A percentile compares a stretch with the other conserved stretches of the same genome.
Conservation (phyloP, 257 asterid genomes). For the Sherardia arvensis region DNA sequence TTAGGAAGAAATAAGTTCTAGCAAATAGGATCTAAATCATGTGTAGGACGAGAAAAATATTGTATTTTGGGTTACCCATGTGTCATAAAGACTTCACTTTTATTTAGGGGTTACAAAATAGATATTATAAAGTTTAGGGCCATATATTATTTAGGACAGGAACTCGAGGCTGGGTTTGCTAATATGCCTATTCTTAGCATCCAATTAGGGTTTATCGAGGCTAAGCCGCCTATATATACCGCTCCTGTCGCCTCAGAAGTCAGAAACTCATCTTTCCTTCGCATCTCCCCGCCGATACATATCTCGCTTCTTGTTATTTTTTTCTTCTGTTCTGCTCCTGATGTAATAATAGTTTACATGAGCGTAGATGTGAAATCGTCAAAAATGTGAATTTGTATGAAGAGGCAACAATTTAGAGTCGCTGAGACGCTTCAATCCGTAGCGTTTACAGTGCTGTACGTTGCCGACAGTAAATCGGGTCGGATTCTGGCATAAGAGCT, state of each 20-base stretch:
- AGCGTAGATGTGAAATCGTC: no score
- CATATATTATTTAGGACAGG: no score
- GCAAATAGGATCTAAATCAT: no score
- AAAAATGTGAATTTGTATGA: neutral
- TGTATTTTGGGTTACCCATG: no score
- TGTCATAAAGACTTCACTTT: no score
- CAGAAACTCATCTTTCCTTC: no score
- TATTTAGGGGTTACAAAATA: no score
- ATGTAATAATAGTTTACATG: no score
- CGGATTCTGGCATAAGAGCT: slow-evolving; percentile 17
- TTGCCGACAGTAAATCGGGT: slow-evolving; percentile 18
- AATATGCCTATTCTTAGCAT: neutral
- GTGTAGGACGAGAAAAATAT: no score
- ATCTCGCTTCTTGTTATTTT: neutral
- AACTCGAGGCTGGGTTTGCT: neutral
- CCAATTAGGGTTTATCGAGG: neutral
- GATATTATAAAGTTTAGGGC: no score
- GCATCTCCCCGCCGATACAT: neutral
- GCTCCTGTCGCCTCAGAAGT: neutral
- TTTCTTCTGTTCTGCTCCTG: neutral
- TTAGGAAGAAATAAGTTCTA: no score
- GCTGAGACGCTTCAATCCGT: slow-evolving; percentile 12
- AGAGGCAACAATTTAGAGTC: slow-evolving; percentile 38
- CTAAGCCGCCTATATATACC: neutral
- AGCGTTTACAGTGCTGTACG: slow-evolving; percentile 27